phyloP scores from a whole-genome alignment of 2,329 filamentous ascomycete species.

The Ophiosphaerella herpotricha region DNA sequence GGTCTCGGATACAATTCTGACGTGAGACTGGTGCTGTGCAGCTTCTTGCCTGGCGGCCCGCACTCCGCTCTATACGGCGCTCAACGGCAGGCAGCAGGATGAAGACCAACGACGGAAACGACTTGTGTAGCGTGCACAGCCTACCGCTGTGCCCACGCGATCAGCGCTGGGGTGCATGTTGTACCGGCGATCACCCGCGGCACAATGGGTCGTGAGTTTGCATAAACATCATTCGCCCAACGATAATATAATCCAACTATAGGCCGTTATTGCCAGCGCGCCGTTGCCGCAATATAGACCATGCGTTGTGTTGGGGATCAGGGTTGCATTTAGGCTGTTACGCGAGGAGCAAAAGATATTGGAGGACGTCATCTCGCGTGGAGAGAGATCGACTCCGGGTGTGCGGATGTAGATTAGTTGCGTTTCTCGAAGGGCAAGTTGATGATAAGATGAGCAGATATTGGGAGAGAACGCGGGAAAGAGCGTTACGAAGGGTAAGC shows the following conservation, averaged over 20 bases:
- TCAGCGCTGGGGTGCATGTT: slow-evolving; percentile 1
- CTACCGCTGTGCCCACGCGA: slow-evolving; percentile 4
- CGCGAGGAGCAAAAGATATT: slow-evolving; percentile 8
- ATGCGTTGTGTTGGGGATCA: slow-evolving; percentile 7
- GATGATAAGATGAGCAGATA: slow-evolving; percentile 12
- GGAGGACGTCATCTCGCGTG: slow-evolving; percentile 11
- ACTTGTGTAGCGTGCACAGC: background rate
- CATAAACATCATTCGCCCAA: slow-evolving; percentile 2
- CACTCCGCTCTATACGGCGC: background rate
- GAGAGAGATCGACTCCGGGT: slow-evolving; percentile 9
- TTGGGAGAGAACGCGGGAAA: slow-evolving; percentile 3
- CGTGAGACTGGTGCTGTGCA: slow-evolving; percentile 1
- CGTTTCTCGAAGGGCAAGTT: slow-evolving; percentile 7
- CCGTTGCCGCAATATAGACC: slow-evolving; percentile 9
- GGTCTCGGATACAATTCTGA: background rate
- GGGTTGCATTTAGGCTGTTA: slow-evolving; percentile 9
- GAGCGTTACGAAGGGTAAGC: slow-evolving; percentile 2
- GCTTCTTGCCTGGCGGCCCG: background rate
- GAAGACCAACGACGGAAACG: background rate
- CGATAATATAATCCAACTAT: slow-evolving; percentile 1
- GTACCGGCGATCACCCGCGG: slow-evolving; percentile 1
- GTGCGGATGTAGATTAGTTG: slow-evolving; percentile 8
- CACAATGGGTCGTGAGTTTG: background rate
- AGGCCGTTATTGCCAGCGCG: slow-evolving; percentile 9
- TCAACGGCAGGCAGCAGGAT: background rate